Evolutionary conservation across 805 yeast genomes (phyloP), one percentile per base, ranked within the genome.

Genomic region (Schwanniomyces pseudopolymorphus): DNA sequence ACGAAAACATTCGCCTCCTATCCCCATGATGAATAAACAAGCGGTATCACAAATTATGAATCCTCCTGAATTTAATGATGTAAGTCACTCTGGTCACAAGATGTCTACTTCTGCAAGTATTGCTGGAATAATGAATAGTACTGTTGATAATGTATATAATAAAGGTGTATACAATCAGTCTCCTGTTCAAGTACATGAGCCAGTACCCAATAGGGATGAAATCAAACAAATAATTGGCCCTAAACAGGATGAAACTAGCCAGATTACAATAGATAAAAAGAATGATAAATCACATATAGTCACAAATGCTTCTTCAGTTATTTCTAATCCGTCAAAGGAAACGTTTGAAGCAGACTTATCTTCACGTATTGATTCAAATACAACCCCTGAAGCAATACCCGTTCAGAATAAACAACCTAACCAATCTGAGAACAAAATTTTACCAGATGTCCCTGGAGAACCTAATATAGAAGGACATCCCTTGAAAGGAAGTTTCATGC

Each of bases 1-100:
- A 22, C 54, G 21, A 33, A 35, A 37, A 13, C 43, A 42, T 26
- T 38, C 45, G 24, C 39, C 43, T 10, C 50, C 44, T 17, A 50
- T 44, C 25, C 16, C 40, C 20, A 20, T 36, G 2, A 20, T 36
- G 25, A 36, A 36, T 36, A 36, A 36, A 31, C 35, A 31, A 17
- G 20, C 20, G 13, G 35, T 31, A 7, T 6, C 35, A 31, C 35
- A 31, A 7, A 31, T 31, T 16, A 31, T 31, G 13, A 31, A 14
- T 16, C 19, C 35, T 4, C 19, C 19, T 14, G 35, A 31, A 14
- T 17, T 20, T 31, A 31, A 31, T 19, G 10, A 11, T 10, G 10
- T 31, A 6, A 31, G 16, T 20, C 13, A 31, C 20, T 4, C 35
- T 5, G 35, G 13, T 4, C 14, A 31, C 14, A 14, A 14, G 8